Evolutionary conservation across 768 basidiomycete species (phyloP), one percentile per base, ranked within the genome.

Genomic region (Scleroderma citrinum): DNA sequence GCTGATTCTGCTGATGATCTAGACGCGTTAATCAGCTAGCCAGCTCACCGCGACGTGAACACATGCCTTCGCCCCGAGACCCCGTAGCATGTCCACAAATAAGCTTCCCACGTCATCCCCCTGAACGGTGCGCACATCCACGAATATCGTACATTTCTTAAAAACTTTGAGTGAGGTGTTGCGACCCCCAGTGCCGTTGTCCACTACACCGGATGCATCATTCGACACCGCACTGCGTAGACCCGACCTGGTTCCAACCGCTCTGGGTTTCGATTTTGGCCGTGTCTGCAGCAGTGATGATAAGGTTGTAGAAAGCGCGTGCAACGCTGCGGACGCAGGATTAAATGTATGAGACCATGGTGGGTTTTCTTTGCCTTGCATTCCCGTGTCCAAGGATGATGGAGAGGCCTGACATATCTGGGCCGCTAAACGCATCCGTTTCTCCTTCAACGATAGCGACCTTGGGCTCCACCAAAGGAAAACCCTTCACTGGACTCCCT

Each of bases 71-170:
- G 92, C 92, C 17, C 92, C 93, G 10, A 92, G 69, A 26, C 75
- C 75, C 55, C 78, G 78, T 55, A 94, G 65, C 85, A 93, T 90
- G 42, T 93, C 87, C 13, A 83, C 77, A 58, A 94, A 94, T 56
- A 92, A 66, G 21, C 77, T 77, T 0, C 87, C 84, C 0, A 87
- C 88, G 58, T 94, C 82, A 46, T 90, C 88, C 0, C 87, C 90
- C 50, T 83, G 81, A 30, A 76, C 77, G 12, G 80, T 81, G 53
- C 74, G 62, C 23, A 95, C 88, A 60, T 94, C 92, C 42, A 94
- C 91, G 57, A 89, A 93, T 8, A 92, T 82, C 2, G 77, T 75
- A 48, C 91, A 92, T 13, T 81, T 78, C 48, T 82, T 81, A 51
- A 94, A 69, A 31, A 86, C 73, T 44, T 76, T 77, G 52, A 83